These are phyloP conservation scores for Digitaria exilis DNA, from an alignment of 202 grass and related monocot species.

Conservation along the genomic window DNA sequence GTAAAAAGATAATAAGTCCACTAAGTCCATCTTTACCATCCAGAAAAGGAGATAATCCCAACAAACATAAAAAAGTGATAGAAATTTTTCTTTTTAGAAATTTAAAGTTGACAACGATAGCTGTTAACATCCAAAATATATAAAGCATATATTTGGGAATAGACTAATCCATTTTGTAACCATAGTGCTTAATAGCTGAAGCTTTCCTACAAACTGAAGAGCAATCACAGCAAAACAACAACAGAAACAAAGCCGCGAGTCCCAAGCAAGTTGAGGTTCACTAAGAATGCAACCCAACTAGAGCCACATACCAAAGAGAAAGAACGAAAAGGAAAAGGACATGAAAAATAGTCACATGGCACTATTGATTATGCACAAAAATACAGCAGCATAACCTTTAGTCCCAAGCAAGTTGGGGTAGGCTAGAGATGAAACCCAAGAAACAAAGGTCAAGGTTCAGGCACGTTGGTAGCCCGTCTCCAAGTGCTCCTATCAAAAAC, in stretches of 20 bases:
- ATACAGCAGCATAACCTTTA: too few species aligned
- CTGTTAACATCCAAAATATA: slow-evolving; percentile 14
- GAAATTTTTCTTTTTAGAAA: neutral
- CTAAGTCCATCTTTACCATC: slow-evolving; percentile 31
- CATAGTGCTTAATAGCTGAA: slow-evolving; percentile 9
- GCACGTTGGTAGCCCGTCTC: too few species aligned
- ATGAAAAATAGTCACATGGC: neutral
- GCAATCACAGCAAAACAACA: neutral
- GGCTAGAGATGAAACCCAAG: too few species aligned
- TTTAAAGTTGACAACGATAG: slow-evolving; percentile 19
- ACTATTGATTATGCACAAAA: neutral
- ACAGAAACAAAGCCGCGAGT: neutral
- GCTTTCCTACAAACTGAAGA: neutral
- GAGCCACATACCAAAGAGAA: neutral
- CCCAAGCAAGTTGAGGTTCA: neutral
- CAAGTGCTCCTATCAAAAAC: too few species aligned
- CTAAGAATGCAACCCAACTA: neutral
- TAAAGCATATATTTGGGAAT: slow-evolving; percentile 30
- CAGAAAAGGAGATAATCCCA: slow-evolving; percentile 20
- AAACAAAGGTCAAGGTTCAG: too few species aligned
- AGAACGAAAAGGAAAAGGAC: neutral
- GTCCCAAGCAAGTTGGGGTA: too few species aligned
- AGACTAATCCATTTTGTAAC: neutral
- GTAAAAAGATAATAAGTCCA: slow-evolving; percentile 29
- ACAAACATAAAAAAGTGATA: neutral